phyloP scores from a whole-genome alignment of 768 basidiomycete genomes.

The Chalciporus chontae region DNA sequence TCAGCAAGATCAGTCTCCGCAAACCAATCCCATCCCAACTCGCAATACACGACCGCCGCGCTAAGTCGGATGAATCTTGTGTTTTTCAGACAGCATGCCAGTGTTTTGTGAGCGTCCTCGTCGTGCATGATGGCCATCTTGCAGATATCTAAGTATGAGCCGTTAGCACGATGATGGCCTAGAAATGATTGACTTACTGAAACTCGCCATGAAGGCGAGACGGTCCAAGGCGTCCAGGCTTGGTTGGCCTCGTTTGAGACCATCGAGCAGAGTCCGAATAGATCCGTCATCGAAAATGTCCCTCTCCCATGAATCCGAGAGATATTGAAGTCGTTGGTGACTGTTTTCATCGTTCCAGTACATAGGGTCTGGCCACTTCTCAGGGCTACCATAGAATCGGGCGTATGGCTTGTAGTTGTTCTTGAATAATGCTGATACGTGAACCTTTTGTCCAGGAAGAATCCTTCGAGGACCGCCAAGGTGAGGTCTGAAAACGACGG shows the following conservation, averaged over 20 bases:
- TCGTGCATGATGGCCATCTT: conserved; percentile 5
- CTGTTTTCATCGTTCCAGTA: conserved; percentile 28
- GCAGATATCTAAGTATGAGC: conserved; percentile 10
- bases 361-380: conserved; percentile 27
- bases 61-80: conserved; percentile 19
- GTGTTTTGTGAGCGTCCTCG: conserved; percentile 1
- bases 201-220: conserved; percentile 28
- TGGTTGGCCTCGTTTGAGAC: conserved; percentile 14
- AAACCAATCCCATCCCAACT: conserved; percentile 23
- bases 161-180: not conserved
- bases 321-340: conserved; percentile 14
- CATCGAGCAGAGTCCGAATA: conserved; percentile 13
- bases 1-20: conserved; percentile 2
- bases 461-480: conserved; percentile 24
- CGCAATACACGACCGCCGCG: conserved; percentile 24
- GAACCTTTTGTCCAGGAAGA: conserved; percentile 29
- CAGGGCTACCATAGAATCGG: conserved; percentile 18
- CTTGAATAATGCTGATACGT: conserved; percentile 30
- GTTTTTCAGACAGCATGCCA: conserved; percentile 15
- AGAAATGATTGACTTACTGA: conserved; percentile 13
- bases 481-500: conserved; percentile 20
- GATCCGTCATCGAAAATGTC: conserved; percentile 26
- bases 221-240: conserved; percentile 25
- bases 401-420: conserved; percentile 27
- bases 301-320: conserved; percentile 26